Percentiles rank a stretch among this genome's conserved stretches.
phyloP scores from a whole-genome alignment of 75 land plant species.

The Ceratopteris richardii region DNA sequence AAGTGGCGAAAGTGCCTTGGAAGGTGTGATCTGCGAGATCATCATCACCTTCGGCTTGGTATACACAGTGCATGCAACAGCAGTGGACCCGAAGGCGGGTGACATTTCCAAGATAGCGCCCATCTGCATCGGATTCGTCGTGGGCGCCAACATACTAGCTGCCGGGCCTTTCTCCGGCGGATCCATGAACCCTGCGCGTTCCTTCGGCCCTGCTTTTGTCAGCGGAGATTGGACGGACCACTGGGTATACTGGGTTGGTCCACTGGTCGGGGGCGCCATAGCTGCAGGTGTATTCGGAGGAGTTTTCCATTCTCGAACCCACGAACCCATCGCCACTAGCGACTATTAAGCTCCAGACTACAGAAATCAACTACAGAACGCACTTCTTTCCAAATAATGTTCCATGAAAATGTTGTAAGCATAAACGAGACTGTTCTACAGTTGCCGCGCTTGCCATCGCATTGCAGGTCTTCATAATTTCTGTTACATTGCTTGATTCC shows the following conservation, averaged over 20 bases:
- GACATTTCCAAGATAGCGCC: conserved; percentile 51
- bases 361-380: too few relatives aligned
- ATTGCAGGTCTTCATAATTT: too few relatives aligned
- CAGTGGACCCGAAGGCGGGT: conserved; percentile 39
- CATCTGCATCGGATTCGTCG: conserved; percentile 63
- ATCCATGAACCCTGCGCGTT: conserved; percentile 82
- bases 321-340: not conserved
- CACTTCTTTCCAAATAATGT: too few relatives aligned
- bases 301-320: conserved; percentile 21
- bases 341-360: too few relatives aligned
- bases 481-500: too few relatives aligned
- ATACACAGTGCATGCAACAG: conserved; percentile 53
- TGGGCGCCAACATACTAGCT: conserved; percentile 65
- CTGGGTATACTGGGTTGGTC: conserved; percentile 92
- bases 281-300: conserved; percentile 58
- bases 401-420: too few relatives aligned
- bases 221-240: conserved; percentile 66
- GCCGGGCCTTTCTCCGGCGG: conserved; percentile 81
- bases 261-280: conserved; percentile 58
- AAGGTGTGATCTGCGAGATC: conserved; percentile 49
- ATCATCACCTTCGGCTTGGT: conserved; percentile 54
- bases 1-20: conserved; percentile 47
- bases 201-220: conserved; percentile 77
- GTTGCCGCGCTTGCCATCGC: too few relatives aligned
- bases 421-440: too few relatives aligned